Base-by-base conservation (phyloP, 805 yeast species). In the Yamadazyma sp. region DNA sequence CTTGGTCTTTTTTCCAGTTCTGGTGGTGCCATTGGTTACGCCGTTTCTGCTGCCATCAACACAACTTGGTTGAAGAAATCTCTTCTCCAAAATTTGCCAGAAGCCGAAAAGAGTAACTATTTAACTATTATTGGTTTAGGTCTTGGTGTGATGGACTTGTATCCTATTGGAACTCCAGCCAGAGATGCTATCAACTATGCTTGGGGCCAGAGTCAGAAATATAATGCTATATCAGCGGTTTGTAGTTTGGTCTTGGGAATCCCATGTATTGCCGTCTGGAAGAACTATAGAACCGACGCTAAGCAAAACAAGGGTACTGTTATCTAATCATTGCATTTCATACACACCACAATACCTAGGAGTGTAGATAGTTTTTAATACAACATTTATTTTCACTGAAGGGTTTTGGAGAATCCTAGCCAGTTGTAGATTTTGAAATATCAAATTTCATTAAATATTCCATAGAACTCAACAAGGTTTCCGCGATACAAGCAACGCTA, bases 111-210 rank as follows among this genome's bases (percentile, higher is more conserved):
- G 25, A 41, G 35, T 9, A 37, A 48, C 10, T 41, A 45, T 18
- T 16, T 8, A 3, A 3, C 4, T 3, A 33, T 45, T 6, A 46
- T 54, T 21, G 50, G 32, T 35, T 16, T 42, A 2, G 60, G 57
- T 15, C 59, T 58, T 37, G 45, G 40, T 33, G 10, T 32, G 5
- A 26, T 42, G 41, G 21, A 37, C 13, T 13, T 13, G 3, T 56
- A 55, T 34, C 49, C 57, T 2, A 46, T 43, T 10, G 62, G 61
- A 3, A 18, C 49, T 12, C 46, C 10, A 3, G 40, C 30, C n/a
- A 52, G 62, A 48, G 39, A 48, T 18, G 59, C 59, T 18, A 50
- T 54, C 33, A 43, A 50, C 32, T 31, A 46, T 28, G 60, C 62
- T 14, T 57, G 53, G 51, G 53, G 57, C 11, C 33, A 35, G n/a